Evolutionary conservation across 2,329 filamentous ascomycete genomes (phyloP).

Genomic region (Ophiostoma australiae): DNA sequence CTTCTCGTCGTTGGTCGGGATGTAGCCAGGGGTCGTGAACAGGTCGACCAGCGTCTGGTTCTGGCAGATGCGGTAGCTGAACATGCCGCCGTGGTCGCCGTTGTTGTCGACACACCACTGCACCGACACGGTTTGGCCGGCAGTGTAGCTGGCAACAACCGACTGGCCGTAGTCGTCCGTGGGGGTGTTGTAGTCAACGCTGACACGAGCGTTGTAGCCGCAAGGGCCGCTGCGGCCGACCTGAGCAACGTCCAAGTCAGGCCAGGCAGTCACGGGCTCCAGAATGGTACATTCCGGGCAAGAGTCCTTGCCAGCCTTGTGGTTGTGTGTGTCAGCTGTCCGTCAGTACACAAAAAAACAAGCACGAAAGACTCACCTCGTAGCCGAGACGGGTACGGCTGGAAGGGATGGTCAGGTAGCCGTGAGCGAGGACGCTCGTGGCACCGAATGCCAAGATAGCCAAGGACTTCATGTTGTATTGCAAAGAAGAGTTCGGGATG

Average conservation of each 20-base stretch:
- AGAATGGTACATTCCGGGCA: background rate
- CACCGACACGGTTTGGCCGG: background rate
- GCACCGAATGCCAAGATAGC: conserved; percentile 5
- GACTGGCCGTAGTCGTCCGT: conserved; percentile 1
- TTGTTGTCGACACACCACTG: conserved; percentile 10
- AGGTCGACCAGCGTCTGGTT: background rate
- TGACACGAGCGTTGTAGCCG: conserved; percentile 1
- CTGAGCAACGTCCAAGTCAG: background rate
- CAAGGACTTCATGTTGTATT: conserved; percentile 2
- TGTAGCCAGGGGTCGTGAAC: background rate
- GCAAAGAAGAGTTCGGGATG: background rate
- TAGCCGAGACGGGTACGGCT: background rate
- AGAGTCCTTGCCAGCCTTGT: conserved; percentile 2
- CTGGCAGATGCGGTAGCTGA: conserved; percentile 9
- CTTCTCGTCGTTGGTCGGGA: background rate
- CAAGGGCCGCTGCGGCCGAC: background rate
- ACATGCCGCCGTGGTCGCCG: conserved; percentile 7
- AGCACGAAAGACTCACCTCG: background rate
- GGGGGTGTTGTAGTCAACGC: conserved; percentile 7
- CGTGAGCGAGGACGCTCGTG: conserved; percentile 7
- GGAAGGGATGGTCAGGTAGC: conserved; percentile 1
- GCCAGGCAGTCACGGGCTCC: background rate
- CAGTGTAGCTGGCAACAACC: background rate
- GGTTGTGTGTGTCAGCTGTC: background rate
- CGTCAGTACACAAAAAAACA: background rate